phyloP scores from a whole-genome alignment of 768 basidiomycete species.

The Hemileccinum rubropunctum region DNA sequence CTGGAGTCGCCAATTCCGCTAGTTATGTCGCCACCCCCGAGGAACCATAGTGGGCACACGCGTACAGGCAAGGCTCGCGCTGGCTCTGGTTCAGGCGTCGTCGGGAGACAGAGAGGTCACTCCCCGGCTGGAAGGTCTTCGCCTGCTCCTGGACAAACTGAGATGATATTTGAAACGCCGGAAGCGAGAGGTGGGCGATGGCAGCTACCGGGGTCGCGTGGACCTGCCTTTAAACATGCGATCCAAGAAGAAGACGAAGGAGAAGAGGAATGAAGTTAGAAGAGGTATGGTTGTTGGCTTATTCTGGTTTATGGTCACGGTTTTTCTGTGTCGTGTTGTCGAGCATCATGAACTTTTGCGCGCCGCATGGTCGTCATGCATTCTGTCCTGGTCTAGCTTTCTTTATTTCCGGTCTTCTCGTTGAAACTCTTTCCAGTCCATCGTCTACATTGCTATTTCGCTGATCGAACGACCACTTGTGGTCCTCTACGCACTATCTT shows the following conservation, averaged over 20 bases:
- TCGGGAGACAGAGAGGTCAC: conserved; percentile 48
- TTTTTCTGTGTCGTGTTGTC: conserved; percentile 10
- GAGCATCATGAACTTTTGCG: conserved; percentile 10
- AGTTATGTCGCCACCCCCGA: conserved; percentile 45
- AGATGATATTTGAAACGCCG: conserved; percentile 44
- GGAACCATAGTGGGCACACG: conserved; percentile 42
- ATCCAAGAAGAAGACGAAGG: conserved; percentile 88
- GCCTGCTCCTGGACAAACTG: conserved; percentile 49
- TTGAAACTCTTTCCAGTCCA: background rate
- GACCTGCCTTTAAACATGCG: conserved; percentile 64
- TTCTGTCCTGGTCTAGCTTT: conserved; percentile 2
- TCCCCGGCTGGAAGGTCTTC: conserved; percentile 61
- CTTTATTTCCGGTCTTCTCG: conserved; percentile 3
- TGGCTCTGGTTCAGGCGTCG: conserved; percentile 23
- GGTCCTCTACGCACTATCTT: background rate
- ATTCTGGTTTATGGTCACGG: conserved; percentile 4
- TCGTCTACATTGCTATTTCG: conserved; percentile 16
- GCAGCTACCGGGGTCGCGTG: conserved; percentile 67
- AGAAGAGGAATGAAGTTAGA: conserved; percentile 55
- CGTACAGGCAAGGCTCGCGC: conserved; percentile 32
- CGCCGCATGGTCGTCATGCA: conserved; percentile 3
- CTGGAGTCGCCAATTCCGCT: conserved; percentile 43
- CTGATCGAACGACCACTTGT: conserved; percentile 9
- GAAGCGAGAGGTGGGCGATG: conserved; percentile 58
- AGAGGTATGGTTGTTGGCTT: conserved; percentile 6